A percentile compares a stretch with the other conserved stretches of the same genome.
These are phyloP conservation scores for Pelargonium cotyledonis DNA, from an alignment of 441 rosid species.

Conservation along the genomic window DNA sequence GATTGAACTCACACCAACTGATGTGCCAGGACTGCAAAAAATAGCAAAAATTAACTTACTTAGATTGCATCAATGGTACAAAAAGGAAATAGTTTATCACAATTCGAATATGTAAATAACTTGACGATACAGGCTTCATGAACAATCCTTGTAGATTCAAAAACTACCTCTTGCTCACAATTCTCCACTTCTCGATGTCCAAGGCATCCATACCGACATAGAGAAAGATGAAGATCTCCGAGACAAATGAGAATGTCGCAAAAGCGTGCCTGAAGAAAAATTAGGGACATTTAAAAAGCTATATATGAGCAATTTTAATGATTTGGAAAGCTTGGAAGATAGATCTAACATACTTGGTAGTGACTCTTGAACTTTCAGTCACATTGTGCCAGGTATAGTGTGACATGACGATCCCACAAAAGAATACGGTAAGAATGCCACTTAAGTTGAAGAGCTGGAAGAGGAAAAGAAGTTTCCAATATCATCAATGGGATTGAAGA, in stretches of 20 bases:
- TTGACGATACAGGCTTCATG: background rate
- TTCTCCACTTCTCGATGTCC: slow-evolving; percentile 87
- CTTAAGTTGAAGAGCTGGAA: slow-evolving; percentile 79
- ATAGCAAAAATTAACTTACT: background rate
- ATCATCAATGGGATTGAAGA: too few species aligned
- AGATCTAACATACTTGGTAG: slow-evolving; percentile 62
- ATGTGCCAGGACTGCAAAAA: slow-evolving; percentile 63
- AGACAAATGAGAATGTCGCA: slow-evolving; percentile 82
- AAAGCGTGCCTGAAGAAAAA: slow-evolving; percentile 61
- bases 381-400: slow-evolving; percentile 98
- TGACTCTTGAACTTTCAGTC: slow-evolving; percentile 82
- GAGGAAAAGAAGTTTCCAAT: slow-evolving; percentile 11
- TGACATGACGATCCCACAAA: slow-evolving; percentile 96
- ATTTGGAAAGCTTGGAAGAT: slow-evolving; percentile 1
- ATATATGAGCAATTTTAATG: background rate
- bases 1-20: slow-evolving; percentile 69
- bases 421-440: slow-evolving; percentile 89
- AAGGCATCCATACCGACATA: slow-evolving; percentile 99
- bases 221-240: slow-evolving; percentile 92
- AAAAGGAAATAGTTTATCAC: background rate
- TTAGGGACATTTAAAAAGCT: background rate
- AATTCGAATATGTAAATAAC: background rate
- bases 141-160: slow-evolving; percentile 12
- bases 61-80: background rate
- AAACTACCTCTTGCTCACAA: slow-evolving; percentile 59